Conservation (phyloP, 2,329 filamentous ascomycete species). For the Leptographium radiaticola region DNA sequence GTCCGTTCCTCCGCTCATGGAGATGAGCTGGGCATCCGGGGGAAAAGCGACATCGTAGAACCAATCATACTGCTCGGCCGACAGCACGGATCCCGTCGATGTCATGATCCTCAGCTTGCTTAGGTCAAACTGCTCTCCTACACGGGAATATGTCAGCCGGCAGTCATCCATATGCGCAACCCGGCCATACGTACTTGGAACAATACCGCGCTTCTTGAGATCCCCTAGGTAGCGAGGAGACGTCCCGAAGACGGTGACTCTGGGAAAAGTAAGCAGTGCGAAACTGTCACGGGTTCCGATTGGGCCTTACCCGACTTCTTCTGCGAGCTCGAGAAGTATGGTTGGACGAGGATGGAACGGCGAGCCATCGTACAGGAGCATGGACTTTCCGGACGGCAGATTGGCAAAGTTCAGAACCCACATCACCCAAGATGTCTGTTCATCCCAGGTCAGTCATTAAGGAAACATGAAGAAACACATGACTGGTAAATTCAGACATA, state of each 20-base stretch:
- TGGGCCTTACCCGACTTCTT: constrained; percentile 4
- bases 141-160: background rate
- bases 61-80: constrained; percentile 28
- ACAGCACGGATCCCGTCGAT: constrained; percentile 29
- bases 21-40: constrained; percentile 23
- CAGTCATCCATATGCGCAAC: background rate
- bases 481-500: background rate
- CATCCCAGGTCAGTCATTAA: background rate
- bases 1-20: constrained; percentile 32
- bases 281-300: background rate
- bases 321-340: constrained; percentile 5
- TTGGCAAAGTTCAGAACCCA: constrained; percentile 8
- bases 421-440: constrained; percentile 9
- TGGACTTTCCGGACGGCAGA: constrained; percentile 6
- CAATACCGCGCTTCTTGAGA: constrained; percentile 21
- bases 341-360: constrained; percentile 7
- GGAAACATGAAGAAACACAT: background rate
- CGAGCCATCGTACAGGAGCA: constrained; percentile 12
- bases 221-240: constrained; percentile 30
- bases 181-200: constrained; percentile 16
- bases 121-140: background rate
- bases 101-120: constrained; percentile 20
- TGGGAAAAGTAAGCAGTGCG: background rate
- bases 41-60: constrained; percentile 27
- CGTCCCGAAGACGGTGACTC: constrained; percentile 21